Evolutionary conservation across 2,329 filamentous ascomycete genomes (phyloP), one percentile per base, ranked within the genome.

Genomic region (Aureobasidium pullulans): DNA sequence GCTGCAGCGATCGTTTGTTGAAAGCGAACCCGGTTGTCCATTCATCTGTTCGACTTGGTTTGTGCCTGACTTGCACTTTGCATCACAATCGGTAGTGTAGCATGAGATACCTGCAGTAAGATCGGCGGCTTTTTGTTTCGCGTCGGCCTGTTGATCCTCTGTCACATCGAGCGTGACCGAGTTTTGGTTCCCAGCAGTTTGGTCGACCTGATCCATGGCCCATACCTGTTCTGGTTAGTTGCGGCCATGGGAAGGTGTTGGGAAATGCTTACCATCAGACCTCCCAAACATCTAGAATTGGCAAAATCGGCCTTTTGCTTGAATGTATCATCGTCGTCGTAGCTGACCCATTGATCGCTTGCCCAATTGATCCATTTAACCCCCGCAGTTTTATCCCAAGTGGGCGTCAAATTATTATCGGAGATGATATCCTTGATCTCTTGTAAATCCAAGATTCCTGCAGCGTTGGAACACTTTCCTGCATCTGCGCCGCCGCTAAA

Each of bases 281-380:
- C 70, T 1, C 65, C 65, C 3, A 73, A 54, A 42, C 71, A 71
- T 4, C 52, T 61, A 39, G n/a, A 43, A 42, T 68, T 67, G 2
- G 69, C 71, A 50, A 64, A 69, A 19, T 73, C 67, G 66, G 23
- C 23, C 16, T 74, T 73, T 56, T 70, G 47, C 59, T 67, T 61
- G 54, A 73, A 63, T n/a, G 73, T 72, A 40, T 70, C 62, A 2
- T 36, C 64, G 59, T 75, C 70, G 61, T 77, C 74, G 42, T 64
- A 77, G 2, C 64, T 64, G 1, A 76, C 67, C 75, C 73, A 77
- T 60, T 77, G 71, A 56, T 72, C 62, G 47, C 29, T 31, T 13
- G 67, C 63, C 66, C 67, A 76, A 0, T 67, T 68, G 10, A 71
- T 62, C 7, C 65, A 65, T 60, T 73, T 69, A 15, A 72, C 62